phyloP scores from a whole-genome alignment of 2,329 filamentous ascomycete genomes.

The Alternaria gansuensis region DNA sequence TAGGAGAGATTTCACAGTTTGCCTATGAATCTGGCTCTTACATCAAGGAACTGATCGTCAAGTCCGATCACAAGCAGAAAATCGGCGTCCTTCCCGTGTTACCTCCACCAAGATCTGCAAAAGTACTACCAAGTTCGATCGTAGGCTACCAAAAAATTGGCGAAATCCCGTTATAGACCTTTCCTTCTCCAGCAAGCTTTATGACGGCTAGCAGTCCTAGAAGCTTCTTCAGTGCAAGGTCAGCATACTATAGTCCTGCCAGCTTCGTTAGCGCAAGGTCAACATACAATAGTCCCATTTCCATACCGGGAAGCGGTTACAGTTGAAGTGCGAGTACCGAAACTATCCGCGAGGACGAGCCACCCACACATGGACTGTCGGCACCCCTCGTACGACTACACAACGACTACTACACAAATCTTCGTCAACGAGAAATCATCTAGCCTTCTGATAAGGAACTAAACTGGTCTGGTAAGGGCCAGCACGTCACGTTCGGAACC shows the following conservation, averaged over 20 bases:
- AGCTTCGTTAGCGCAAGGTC: conserved; percentile 13
- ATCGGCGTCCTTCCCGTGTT: too few species aligned
- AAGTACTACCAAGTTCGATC: too few species aligned
- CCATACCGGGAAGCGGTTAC: background rate
- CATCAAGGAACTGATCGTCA: too few species aligned
- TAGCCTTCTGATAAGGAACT: conserved; percentile 22
- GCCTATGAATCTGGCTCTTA: too few species aligned
- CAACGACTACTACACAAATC: background rate
- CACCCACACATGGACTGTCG: background rate
- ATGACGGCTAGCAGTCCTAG: conserved; percentile 6
- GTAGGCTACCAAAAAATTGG: too few species aligned
- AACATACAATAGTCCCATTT: background rate
- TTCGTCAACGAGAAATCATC: background rate
- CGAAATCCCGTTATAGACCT: background rate
- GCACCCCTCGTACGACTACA: background rate
- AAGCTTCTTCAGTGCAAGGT: conserved; percentile 9
- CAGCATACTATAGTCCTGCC: background rate
- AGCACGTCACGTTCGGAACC: conserved; percentile 28
- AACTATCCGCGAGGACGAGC: conserved; percentile 10
- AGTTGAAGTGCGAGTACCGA: background rate
- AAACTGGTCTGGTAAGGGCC: conserved; percentile 38
- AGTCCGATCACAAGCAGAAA: too few species aligned
- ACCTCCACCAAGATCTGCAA: too few species aligned
- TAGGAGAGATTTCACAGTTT: too few species aligned
- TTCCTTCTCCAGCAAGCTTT: background rate